phyloP scores from a whole-genome alignment of 2,329 filamentous ascomycete species.

The Ophiostoma perfectum region DNA sequence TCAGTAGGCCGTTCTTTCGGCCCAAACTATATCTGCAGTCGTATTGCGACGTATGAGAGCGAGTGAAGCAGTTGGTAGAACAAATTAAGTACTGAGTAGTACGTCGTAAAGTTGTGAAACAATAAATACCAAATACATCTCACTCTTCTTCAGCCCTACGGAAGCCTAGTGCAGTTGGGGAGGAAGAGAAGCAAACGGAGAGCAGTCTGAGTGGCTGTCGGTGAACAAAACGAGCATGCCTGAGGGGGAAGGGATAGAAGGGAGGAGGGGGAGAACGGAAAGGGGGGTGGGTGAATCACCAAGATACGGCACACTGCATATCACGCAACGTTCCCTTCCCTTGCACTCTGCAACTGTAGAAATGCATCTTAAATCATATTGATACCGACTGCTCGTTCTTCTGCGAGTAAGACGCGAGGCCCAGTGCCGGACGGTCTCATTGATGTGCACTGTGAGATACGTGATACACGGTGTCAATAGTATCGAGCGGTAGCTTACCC shows the following conservation, averaged over 20 bases:
- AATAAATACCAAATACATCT: neutral
- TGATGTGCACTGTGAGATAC: too few species aligned
- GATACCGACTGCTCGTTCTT: neutral
- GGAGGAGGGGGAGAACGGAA: neutral
- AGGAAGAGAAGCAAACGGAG: neutral
- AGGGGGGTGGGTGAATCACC: conserved; percentile 5
- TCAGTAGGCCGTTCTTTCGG: conserved; percentile 3
- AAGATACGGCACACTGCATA: conserved; percentile 5
- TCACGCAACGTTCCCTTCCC: conserved; percentile 10
- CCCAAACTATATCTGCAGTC: neutral
- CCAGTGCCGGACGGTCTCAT: neutral
- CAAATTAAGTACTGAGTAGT: neutral
- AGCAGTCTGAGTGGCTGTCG: conserved; percentile 9
- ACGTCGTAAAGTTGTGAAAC: neutral
- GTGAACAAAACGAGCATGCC: neutral
- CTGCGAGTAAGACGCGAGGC: conserved; percentile 3
- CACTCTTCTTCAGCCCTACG: conserved; percentile 13
- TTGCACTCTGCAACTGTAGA: neutral
- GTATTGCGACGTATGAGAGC: conserved; percentile 2
- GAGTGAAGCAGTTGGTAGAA: neutral
- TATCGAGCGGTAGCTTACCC: neutral
- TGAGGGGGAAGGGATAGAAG: neutral
- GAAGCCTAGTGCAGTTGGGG: neutral
- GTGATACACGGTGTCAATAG: neutral
- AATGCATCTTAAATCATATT: neutral